Evolutionary conservation across 257 asterid species (phyloP).

Genomic region (Ehretia macrophylla): DNA sequence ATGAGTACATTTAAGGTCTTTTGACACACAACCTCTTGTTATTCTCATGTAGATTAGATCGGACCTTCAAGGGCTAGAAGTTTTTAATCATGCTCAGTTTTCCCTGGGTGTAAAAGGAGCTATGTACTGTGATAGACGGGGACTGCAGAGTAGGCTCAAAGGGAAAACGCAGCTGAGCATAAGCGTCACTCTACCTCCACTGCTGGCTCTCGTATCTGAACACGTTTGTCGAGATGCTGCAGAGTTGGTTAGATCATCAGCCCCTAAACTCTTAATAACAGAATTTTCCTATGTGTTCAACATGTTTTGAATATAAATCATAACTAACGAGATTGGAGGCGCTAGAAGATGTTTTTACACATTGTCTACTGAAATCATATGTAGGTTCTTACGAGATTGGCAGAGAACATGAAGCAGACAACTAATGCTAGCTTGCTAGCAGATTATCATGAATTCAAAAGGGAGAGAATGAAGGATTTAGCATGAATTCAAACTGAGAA

Average conservation of each 20-base stretch:
- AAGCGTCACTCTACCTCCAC: slow-evolving; percentile 68
- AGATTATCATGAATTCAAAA: slow-evolving; percentile 68
- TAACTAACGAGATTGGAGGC: not conserved
- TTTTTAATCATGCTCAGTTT: slow-evolving; percentile 71
- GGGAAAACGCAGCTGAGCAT: slow-evolving; percentile 74
- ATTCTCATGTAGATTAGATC: slow-evolving; percentile 60
- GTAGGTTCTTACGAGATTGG: slow-evolving; percentile 64
- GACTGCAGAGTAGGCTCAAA: slow-evolving; percentile 55
- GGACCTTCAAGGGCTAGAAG: slow-evolving; percentile 85
- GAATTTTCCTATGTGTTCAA: not conserved
- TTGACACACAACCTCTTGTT: not conserved
- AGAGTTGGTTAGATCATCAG: slow-evolving; percentile 53
- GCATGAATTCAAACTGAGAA: not conserved
- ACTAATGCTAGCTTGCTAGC: slow-evolving; percentile 75
- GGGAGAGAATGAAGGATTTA: slow-evolving; percentile 30
- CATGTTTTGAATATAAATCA: not conserved
- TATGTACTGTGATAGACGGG: slow-evolving; percentile 68
- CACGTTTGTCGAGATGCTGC: slow-evolving; percentile 73
- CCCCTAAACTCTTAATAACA: not conserved
- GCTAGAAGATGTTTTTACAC: not conserved
- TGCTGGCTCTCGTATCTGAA: slow-evolving; percentile 74
- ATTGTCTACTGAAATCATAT: not conserved
- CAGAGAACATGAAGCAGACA: slow-evolving; percentile 77
- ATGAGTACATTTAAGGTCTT: not conserved
- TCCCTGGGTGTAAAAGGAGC: slow-evolving; percentile 70